phyloP scores from a whole-genome alignment of 306 rosid species.

The Prunus salicina region DNA sequence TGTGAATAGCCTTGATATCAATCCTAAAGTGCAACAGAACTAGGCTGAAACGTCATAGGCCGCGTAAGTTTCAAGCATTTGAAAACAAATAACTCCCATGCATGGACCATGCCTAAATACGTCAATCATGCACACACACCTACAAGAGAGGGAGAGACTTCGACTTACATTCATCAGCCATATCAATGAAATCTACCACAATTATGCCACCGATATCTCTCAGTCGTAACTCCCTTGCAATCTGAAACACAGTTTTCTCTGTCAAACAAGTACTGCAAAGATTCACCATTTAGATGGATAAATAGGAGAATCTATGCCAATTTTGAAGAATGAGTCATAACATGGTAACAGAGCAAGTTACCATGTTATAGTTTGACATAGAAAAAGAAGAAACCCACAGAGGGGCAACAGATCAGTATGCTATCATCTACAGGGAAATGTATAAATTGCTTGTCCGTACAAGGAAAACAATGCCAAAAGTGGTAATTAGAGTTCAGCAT shows the following conservation, averaged over 20 bases:
- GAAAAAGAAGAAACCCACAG: background rate
- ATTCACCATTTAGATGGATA: constrained; percentile 14
- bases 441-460: background rate
- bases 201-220: constrained; percentile 98
- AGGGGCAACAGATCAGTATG: background rate
- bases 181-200: constrained; percentile 95
- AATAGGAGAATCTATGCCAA: background rate
- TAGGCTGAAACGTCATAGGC: background rate
- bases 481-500: constrained; percentile 21
- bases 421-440: background rate
- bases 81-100: background rate
- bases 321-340: background rate
- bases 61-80: constrained; percentile 3
- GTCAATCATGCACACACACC: background rate
- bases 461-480: constrained; percentile 11
- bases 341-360: background rate
- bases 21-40: background rate
- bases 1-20: background rate
- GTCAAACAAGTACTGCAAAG: constrained; percentile 20
- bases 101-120: background rate
- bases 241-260: constrained; percentile 50
- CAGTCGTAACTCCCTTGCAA: constrained; percentile 90
- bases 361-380: background rate
- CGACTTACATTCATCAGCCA: constrained; percentile 86
- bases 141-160: constrained; percentile 20